Conservation (phyloP, 2,329 filamentous ascomycete genomes). For the Pseudogymnoascus sp. region DNA sequence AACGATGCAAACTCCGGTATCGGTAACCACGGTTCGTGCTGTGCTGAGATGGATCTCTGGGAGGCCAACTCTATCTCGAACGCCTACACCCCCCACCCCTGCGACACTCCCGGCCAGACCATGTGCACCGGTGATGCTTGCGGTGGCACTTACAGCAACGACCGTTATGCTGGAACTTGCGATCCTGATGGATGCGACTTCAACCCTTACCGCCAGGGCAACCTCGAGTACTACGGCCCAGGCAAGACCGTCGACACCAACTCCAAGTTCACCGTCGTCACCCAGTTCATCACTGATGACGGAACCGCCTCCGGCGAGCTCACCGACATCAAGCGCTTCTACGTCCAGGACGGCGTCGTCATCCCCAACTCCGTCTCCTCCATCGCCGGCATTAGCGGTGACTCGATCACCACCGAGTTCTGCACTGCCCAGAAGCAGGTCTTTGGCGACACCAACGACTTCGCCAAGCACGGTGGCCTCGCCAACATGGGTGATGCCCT, state of each 20-base stretch:
- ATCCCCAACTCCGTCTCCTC: constrained; percentile 42
- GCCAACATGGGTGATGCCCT: constrained; percentile 47
- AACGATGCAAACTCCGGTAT: constrained; percentile 45
- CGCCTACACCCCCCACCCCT: constrained; percentile 51
- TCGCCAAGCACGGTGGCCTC: constrained; percentile 48
- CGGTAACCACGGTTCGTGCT: constrained; percentile 52
- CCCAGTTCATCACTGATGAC: constrained; percentile 45
- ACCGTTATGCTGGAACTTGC: constrained; percentile 47
- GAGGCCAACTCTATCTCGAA: constrained; percentile 53
- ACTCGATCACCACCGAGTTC: constrained; percentile 48
- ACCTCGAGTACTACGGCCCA: constrained; percentile 47
- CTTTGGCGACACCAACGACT: constrained; percentile 47
- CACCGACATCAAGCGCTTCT: constrained; percentile 46
- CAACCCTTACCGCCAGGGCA: constrained; percentile 52
- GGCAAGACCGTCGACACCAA: constrained; percentile 46
- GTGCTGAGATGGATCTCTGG: constrained; percentile 61
- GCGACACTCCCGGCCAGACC: constrained; percentile 35
- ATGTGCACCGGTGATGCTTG: constrained; percentile 36
- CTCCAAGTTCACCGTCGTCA: constrained; percentile 48
- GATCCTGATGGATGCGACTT: constrained; percentile 57
- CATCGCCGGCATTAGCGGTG: constrained; percentile 37
- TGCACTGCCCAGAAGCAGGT: constrained; percentile 48
- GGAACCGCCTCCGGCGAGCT: constrained; percentile 28
- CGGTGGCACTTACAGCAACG: constrained; percentile 30
- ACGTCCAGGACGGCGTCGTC: constrained; percentile 46